phyloP scores from a whole-genome alignment of 148 eudicot species.

The Selenicereus undatus region DNA sequence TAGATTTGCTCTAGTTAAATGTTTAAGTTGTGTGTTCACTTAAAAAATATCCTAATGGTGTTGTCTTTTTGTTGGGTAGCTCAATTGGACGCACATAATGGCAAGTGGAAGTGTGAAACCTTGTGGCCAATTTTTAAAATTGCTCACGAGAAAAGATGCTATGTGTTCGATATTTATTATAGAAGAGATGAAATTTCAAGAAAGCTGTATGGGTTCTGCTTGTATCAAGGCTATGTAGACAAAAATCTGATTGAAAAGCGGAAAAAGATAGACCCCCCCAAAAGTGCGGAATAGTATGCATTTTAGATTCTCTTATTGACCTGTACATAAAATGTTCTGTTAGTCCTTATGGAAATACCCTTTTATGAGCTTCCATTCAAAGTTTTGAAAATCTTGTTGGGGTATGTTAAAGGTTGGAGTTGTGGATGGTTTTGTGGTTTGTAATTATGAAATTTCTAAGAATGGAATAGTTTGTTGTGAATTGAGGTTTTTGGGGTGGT shows the following conservation, averaged over 20 bases:
- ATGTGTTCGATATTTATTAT: conserved; percentile 34
- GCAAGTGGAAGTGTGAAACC: conserved; percentile 44
- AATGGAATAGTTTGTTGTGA: too few species aligned
- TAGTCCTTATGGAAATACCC: not conserved
- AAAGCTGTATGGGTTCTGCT: conserved; percentile 41
- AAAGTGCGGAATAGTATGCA: not conserved
- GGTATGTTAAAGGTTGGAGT: too few species aligned
- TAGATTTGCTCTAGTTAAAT: not conserved
- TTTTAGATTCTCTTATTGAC: not conserved
- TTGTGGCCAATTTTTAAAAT: conserved; percentile 46
- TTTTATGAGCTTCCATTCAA: not conserved
- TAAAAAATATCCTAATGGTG: too few species aligned
- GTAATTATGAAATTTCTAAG: too few species aligned
- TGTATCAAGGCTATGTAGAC: conserved; percentile 47
- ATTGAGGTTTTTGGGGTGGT: too few species aligned
- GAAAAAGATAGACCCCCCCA: conserved; percentile 32
- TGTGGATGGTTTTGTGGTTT: too few species aligned
- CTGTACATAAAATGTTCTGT: not conserved
- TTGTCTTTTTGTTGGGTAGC: conserved; percentile 21
- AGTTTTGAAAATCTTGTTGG: too few species aligned
- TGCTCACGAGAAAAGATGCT: conserved; percentile 42
- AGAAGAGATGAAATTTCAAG: conserved; percentile 37
- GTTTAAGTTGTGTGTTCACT: not conserved
- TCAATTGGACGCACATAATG: conserved; percentile 38
- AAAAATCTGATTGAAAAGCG: conserved; percentile 43